These are phyloP conservation scores for Trichocladium antarcticum DNA, from an alignment of 495 filamentous ascomycete species.

Conservation along the genomic window DNA sequence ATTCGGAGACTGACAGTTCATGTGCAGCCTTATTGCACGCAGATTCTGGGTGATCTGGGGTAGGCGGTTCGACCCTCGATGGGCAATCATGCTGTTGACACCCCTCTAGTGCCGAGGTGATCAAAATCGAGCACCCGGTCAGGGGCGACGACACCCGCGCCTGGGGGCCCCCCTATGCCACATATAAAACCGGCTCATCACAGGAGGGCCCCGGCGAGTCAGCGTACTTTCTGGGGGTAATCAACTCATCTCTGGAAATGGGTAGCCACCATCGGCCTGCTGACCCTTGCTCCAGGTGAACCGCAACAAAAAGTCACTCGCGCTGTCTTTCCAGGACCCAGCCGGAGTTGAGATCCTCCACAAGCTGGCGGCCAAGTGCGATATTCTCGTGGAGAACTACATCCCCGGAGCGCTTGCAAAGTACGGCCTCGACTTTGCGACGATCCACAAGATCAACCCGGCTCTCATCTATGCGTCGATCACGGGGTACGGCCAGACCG, in stretches of 20 bases:
- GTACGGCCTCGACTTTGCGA: slow-evolving; percentile 78
- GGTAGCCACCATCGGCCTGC: neutral
- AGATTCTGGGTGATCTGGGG: slow-evolving; percentile 95
- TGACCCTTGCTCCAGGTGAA: slow-evolving; percentile 52
- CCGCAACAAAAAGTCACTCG: slow-evolving; percentile 92
- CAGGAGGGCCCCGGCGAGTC: slow-evolving; percentile 75
- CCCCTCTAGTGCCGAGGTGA: slow-evolving; percentile 70
- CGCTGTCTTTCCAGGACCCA: slow-evolving; percentile 75
- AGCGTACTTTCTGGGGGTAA: slow-evolving; percentile 84
- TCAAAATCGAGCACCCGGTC: slow-evolving; percentile 90
- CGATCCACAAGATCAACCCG: slow-evolving; percentile 69
- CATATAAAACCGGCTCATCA: slow-evolving; percentile 48
- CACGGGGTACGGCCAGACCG: slow-evolving; percentile 73
- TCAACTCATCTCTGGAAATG: slow-evolving; percentile 3
- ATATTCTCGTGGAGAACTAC: slow-evolving; percentile 95
- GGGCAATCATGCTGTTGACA: slow-evolving; percentile 7
- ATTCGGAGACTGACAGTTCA: neutral
- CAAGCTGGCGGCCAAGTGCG: slow-evolving; percentile 68
- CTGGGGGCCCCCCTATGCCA: slow-evolving; percentile 93
- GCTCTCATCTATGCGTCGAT: slow-evolving; percentile 55
- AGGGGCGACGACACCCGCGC: slow-evolving; percentile 89
- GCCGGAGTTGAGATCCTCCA: slow-evolving; percentile 79
- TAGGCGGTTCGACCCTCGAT: slow-evolving; percentile 30
- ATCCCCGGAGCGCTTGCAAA: slow-evolving; percentile 83
- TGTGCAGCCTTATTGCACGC: slow-evolving; percentile 84